Percentiles rank a stretch among this genome's conserved stretches.
These are phyloP conservation scores for Aureobasidium sp. DNA, from an alignment of 2,329 filamentous ascomycete species.

Conservation along the genomic window DNA sequence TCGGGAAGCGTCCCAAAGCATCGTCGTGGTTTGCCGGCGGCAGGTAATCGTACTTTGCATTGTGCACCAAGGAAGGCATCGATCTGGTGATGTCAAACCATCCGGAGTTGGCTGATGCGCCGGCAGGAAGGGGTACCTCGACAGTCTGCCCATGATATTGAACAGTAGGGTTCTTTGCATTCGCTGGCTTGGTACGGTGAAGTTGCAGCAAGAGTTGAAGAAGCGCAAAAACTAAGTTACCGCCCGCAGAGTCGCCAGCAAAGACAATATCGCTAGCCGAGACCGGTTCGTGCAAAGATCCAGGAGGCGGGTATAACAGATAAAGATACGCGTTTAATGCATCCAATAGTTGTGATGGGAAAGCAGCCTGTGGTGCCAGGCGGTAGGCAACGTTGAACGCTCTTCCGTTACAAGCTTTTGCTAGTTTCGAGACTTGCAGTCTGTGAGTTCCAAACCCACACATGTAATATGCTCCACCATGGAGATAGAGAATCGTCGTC, in stretches of 20 bases:
- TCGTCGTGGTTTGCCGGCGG: conserved; percentile 35
- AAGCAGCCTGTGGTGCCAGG: conserved; percentile 65
- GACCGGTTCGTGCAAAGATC: conserved; percentile 59
- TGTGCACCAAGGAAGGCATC: conserved; percentile 48
- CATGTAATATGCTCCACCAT: conserved; percentile 68
- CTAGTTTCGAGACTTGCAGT: conserved; percentile 50
- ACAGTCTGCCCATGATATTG: conserved; percentile 54
- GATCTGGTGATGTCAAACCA: conserved; percentile 66
- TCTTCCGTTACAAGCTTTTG: conserved; percentile 59
- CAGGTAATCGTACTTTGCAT: conserved; percentile 58
- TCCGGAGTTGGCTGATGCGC: conserved; percentile 54
- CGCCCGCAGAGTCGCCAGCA: conserved; percentile 69
- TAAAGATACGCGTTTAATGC: conserved; percentile 65
- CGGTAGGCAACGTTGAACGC: conserved; percentile 69
- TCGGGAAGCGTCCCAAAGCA: conserved; percentile 31
- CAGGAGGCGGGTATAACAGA: conserved; percentile 63
- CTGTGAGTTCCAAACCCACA: conserved; percentile 65
- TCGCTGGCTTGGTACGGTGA: conserved; percentile 33
- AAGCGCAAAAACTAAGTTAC: conserved; percentile 60
- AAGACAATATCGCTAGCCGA: conserved; percentile 61
- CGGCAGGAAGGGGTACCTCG: conserved; percentile 59
- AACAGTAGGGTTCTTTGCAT: conserved; percentile 41
- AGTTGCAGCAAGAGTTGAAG: conserved; percentile 64
- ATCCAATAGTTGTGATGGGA: conserved; percentile 68
- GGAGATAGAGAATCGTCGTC: conserved; percentile 64